These are phyloP conservation scores for Xylaria palmicola DNA, from an alignment of 495 filamentous ascomycete species.

Conservation along the genomic window DNA sequence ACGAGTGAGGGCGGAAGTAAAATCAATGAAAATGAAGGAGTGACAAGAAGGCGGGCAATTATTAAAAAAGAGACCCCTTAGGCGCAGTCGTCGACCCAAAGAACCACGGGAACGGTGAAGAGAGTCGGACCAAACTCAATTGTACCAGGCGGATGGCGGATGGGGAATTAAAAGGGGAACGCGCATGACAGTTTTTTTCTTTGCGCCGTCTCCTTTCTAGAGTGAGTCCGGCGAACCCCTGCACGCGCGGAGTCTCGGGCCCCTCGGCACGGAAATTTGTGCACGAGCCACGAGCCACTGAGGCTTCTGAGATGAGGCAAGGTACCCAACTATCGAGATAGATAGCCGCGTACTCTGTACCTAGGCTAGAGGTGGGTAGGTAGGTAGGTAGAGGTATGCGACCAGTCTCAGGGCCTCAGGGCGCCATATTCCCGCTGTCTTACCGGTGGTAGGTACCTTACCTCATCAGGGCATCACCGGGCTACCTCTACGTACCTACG, in stretches of 20 bases:
- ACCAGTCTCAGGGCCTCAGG: too few relatives aligned
- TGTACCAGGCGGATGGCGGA: not conserved
- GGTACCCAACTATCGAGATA: too few relatives aligned
- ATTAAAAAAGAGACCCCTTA: constrained; percentile 8
- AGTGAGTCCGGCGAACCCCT: not conserved
- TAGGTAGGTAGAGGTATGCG: too few relatives aligned
- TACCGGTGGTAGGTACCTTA: too few relatives aligned
- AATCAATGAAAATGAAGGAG: constrained; percentile 31
- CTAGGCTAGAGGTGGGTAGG: too few relatives aligned
- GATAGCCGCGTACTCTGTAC: too few relatives aligned
- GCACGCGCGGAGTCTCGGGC: constrained; percentile 10
- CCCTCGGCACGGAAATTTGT: constrained; percentile 16
- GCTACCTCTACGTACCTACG: too few relatives aligned
- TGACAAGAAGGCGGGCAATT: constrained; percentile 30
- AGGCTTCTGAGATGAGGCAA: too few relatives aligned
- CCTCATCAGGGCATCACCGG: too few relatives aligned
- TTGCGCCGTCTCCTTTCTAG: not conserved
- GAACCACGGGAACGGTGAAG: constrained; percentile 21
- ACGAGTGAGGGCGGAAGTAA: not conserved
- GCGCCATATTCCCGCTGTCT: too few relatives aligned
- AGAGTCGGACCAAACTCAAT: constrained; percentile 12
- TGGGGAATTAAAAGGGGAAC: constrained; percentile 11
- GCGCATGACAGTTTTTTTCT: constrained; percentile 8
- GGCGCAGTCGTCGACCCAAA: constrained; percentile 13
- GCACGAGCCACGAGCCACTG: too few relatives aligned